phyloP scores from a whole-genome alignment of 257 asterid genomes.

The Mentha longifolia region DNA sequence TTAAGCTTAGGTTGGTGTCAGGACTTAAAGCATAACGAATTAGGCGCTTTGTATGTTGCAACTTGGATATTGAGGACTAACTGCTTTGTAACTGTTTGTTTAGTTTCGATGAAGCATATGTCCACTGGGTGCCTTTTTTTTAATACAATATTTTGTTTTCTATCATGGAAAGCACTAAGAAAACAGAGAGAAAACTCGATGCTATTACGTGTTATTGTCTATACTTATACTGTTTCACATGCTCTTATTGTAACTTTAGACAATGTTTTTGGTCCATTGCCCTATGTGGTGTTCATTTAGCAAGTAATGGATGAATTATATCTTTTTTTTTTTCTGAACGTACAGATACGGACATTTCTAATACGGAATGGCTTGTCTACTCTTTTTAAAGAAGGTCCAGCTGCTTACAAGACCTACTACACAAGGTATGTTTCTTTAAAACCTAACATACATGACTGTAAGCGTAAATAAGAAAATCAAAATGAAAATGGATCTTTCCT shows the following conservation, averaged over 20 bases:
- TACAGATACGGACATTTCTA: conserved; percentile 87
- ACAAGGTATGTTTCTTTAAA: conserved; percentile 55
- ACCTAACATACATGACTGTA: conserved; percentile 3
- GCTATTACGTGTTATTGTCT: background rate
- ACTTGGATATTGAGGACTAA: background rate
- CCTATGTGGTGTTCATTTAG: conserved; percentile 13
- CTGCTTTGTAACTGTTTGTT: background rate
- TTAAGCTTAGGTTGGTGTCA: background rate
- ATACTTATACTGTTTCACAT: background rate
- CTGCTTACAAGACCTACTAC: conserved; percentile 93
- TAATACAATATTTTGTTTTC: background rate
- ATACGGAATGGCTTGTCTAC: conserved; percentile 88
- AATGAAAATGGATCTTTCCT: background rate
- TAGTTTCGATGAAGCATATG: background rate
- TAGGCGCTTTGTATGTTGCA: background rate
- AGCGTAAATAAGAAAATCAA: background rate
- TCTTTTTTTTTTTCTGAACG: conserved; percentile 30
- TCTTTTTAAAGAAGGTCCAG: conserved; percentile 92
- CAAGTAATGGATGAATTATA: conserved; percentile 20
- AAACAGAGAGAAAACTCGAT: background rate
- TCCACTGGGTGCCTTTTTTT: background rate
- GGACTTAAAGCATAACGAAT: background rate
- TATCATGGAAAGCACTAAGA: background rate
- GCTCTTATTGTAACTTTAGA: conserved; percentile 11
- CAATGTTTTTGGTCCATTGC: conserved; percentile 7